Percentiles rank a stretch among this genome's conserved stretches.
Conservation (phyloP, 2,329 filamentous ascomycete genomes). For the Zasmidium citrigriseum region DNA sequence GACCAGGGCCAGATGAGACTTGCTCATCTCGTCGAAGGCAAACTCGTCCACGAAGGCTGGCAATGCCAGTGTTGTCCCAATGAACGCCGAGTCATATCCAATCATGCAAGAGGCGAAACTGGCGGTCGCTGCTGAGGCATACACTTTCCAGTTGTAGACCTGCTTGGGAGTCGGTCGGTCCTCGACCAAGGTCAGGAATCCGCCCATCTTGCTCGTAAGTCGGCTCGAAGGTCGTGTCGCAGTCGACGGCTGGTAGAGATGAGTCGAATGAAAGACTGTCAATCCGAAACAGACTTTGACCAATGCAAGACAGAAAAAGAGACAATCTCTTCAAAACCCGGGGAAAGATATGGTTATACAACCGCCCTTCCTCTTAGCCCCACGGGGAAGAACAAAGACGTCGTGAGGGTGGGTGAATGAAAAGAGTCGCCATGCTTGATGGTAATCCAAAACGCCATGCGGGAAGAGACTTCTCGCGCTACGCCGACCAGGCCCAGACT, state of each 20-base stretch:
- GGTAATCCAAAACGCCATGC: not conserved
- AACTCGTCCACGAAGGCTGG: constrained; percentile 71
- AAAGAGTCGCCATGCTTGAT: constrained; percentile 2
- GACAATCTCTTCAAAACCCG: not conserved
- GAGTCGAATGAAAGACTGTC: not conserved
- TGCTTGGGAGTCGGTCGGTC: constrained; percentile 55
- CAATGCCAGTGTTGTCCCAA: constrained; percentile 73
- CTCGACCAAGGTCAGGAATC: constrained; percentile 38
- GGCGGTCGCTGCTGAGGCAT: constrained; percentile 55
- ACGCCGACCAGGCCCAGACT: not conserved
- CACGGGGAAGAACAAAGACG: constrained; percentile 7
- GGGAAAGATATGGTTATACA: constrained; percentile 3
- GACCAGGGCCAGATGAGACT: constrained; percentile 56
- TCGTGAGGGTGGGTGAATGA: constrained; percentile 19
- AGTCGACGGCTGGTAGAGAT: not conserved
- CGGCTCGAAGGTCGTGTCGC: not conserved
- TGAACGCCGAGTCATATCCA: constrained; percentile 58
- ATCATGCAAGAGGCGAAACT: constrained; percentile 59
- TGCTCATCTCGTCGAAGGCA: constrained; percentile 55
- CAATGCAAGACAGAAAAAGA: not conserved
- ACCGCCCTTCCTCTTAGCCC: not conserved
- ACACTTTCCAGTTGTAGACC: constrained; percentile 63
- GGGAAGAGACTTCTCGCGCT: constrained; percentile 23
- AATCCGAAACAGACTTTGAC: constrained; percentile 4
- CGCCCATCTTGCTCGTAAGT: constrained; percentile 32